Evolutionary conservation across 1,139 yeast genomes (phyloP).

Genomic region (Pichia sp.): DNA sequence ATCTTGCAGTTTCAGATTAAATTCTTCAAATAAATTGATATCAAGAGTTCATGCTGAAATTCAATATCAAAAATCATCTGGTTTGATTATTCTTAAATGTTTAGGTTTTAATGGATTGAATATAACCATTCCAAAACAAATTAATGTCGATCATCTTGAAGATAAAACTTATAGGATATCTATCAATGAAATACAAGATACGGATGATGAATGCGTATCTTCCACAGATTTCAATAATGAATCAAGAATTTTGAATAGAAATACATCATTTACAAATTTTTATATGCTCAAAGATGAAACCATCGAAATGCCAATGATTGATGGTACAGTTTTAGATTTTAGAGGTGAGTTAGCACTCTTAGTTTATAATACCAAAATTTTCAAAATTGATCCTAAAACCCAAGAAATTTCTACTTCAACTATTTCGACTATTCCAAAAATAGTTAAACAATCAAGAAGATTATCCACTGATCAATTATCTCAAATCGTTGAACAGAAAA

Average conservation of each 20-base stretch:
- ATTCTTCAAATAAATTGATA: slow-evolving; percentile 50
- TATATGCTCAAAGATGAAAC: slow-evolving; percentile 49
- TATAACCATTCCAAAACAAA: slow-evolving; percentile 47
- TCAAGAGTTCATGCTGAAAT: slow-evolving; percentile 61
- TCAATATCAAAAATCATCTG: slow-evolving; percentile 22
- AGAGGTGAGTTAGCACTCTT: slow-evolving; percentile 54
- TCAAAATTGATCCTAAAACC: neutral
- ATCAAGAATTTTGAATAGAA: slow-evolving; percentile 37
- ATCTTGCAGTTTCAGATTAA: slow-evolving; percentile 49
- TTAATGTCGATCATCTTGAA: slow-evolving; percentile 23
- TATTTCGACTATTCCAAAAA: neutral
- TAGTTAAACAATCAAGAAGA: too few species aligned
- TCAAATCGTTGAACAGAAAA: slow-evolving; percentile 10
- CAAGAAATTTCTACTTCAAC: neutral
- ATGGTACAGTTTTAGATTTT: slow-evolving; percentile 56
- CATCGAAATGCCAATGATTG: slow-evolving; percentile 47
- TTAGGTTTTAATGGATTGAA: slow-evolving; percentile 68
- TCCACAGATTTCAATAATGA: too few species aligned
- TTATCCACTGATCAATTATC: slow-evolving; percentile 8
- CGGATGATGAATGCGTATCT: slow-evolving; percentile 16
- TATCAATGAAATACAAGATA: slow-evolving; percentile 3
- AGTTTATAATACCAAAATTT: neutral
- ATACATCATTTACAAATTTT: slow-evolving; percentile 47
- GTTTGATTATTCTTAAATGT: slow-evolving; percentile 42
- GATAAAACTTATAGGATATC: slow-evolving; percentile 32